Conservation (phyloP, 2,329 filamentous ascomycete genomes). For the Fusarium subglutinans region DNA sequence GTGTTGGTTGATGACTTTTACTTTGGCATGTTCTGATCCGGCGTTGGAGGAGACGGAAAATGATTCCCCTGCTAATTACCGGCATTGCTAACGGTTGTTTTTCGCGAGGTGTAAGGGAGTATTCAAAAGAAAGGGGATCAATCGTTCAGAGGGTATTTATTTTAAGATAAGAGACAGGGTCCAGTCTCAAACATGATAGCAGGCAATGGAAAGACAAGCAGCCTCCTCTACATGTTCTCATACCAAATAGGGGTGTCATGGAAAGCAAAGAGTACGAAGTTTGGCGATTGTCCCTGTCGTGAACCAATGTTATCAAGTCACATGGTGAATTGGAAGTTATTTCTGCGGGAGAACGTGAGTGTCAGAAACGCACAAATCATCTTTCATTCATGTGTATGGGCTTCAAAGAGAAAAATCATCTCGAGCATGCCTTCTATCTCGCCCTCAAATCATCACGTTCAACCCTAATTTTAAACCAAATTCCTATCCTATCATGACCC, state of each 20-base stretch:
- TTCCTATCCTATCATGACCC: conserved; percentile 25
- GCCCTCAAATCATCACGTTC: conserved; percentile 9
- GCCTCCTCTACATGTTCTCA: neutral
- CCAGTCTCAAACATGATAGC: neutral
- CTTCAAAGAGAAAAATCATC: conserved; percentile 3
- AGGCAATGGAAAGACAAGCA: conserved; percentile 1
- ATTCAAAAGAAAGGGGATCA: neutral
- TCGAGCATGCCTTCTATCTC: conserved; percentile 20
- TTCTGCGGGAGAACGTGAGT: neutral
- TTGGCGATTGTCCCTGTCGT: neutral
- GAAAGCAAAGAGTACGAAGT: neutral
- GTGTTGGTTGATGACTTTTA: conserved; percentile 36
- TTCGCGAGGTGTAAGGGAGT: conserved; percentile 36
- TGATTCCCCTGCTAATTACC: conserved; percentile 43
- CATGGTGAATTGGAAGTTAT: neutral
- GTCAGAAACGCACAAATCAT: conserved; percentile 9
- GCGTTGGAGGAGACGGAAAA: conserved; percentile 44
- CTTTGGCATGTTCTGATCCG: conserved; percentile 34
- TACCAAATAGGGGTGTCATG: neutral
- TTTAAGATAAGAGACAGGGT: neutral
- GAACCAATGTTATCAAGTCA: neutral
- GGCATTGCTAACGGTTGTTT: conserved; percentile 34
- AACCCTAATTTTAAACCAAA: conserved; percentile 20
- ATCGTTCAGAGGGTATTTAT: neutral
- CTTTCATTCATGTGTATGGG: conserved; percentile 23